Evolutionary conservation across 2,329 filamentous ascomycete species (phyloP).

Genomic region (Trichoderma sp.): DNA sequence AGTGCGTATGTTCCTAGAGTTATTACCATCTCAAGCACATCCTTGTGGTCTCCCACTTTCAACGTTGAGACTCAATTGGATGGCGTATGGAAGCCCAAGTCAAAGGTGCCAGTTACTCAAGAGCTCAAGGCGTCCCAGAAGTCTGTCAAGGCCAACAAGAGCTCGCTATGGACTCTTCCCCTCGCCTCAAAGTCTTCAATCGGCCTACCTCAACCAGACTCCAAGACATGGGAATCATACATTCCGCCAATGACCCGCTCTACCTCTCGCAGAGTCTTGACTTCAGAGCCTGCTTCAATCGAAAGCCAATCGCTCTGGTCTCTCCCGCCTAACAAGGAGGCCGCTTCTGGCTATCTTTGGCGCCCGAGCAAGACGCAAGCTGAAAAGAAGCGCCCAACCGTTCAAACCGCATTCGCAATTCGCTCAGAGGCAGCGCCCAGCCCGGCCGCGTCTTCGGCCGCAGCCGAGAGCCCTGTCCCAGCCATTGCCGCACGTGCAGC

Average conservation of each 20-base stretch:
- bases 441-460: neutral
- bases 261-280: neutral
- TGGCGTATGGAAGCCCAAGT: constrained; percentile 3
- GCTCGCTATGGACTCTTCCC: neutral
- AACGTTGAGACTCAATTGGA: neutral
- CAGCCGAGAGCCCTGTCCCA: neutral
- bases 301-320: constrained; percentile 9
- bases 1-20: neutral
- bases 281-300: neutral
- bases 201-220: constrained; percentile 5
- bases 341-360: neutral
- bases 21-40: constrained; percentile 3
- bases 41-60: neutral
- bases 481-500: neutral
- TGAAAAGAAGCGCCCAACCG: neutral
- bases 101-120: neutral
- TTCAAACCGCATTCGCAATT: neutral
- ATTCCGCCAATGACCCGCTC: neutral
- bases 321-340: neutral
- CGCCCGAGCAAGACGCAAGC: neutral
- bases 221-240: neutral
- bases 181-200: neutral
- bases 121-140: neutral
- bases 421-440: neutral
- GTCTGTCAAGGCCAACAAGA: neutral